Evolutionary conservation across 257 asterid genomes (phyloP), one percentile per base, ranked within the genome.

Genomic region (Ocimum tenuiflorum): DNA sequence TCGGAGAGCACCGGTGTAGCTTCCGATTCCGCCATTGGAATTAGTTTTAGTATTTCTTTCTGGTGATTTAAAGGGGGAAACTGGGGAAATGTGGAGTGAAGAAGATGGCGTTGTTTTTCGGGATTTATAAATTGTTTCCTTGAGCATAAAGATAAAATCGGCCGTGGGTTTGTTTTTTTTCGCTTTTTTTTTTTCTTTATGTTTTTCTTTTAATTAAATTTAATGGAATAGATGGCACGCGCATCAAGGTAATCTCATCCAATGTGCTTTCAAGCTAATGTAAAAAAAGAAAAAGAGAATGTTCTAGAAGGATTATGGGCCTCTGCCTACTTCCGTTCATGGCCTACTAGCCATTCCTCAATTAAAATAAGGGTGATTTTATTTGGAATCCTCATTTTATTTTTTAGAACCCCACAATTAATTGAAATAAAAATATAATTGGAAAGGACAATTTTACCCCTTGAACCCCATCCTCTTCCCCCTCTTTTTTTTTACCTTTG

Each of bases 11-110:
- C 50, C 46, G 79, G 63, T 3, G 66, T 60, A 70, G 81, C 67
- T 41, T 85, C 83, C 18, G 82, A 38, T 69, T 85, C 91, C 53
- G 88, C 81, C 91, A 78, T 85, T 11, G 13, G 15, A 41, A 24
- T 4, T n/a, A 22, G 7, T 24, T 24, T 24, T 24, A 24, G 1
- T 24, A 24, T 24, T 24, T 1, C 4, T 24, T 24, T 24, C 4
- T 24, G 31, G 4, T 14, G 24, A 42, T 24, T 15, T 0, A 31
- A 56, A 45, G 0, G 63, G 8, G 31, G 54, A 39, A 22, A 12
- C 4, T 12, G n/a, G n/a, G n/a, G n/a, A n/a, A n/a, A n/a, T n/a
- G 69, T 29, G 29, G 48, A 35, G 60, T 12, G 69, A 47, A 61
- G 71, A 22, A 14, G 36, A 8, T 51, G 48, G 62, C 29, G 48